Conservation (phyloP, 306 rosid genomes). For the Leucaena leucocephala region DNA sequence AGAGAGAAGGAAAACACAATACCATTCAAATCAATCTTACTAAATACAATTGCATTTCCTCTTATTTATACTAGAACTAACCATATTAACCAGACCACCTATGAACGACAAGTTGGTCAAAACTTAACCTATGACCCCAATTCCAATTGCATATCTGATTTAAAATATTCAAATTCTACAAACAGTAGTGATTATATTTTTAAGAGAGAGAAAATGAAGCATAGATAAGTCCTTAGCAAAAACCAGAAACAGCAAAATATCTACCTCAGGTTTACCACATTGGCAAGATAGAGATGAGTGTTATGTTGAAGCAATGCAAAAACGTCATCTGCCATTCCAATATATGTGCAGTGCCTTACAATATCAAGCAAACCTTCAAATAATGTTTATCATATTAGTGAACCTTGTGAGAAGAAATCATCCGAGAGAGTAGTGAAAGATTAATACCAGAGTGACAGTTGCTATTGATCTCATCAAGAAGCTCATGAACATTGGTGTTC, state of each 20-base stretch:
- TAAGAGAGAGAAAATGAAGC: not conserved
- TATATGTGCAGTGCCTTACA: constrained; percentile 77
- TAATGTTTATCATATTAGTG: constrained; percentile 30
- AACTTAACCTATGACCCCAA: not conserved
- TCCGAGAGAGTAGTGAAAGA: constrained; percentile 26
- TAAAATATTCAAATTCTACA: constrained; percentile 12
- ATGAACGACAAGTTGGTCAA: too few species aligned
- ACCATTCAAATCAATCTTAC: too few species aligned
- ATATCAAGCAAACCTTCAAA: constrained; percentile 76
- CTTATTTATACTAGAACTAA: too few species aligned
- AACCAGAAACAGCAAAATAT: constrained; percentile 37
- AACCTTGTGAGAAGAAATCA: constrained; percentile 27
- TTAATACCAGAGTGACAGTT: constrained; percentile 70
- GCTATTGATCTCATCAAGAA: constrained; percentile 66
- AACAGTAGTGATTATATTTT: not conserved
- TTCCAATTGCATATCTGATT: not conserved
- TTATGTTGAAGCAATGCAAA: constrained; percentile 91
- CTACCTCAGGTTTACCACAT: constrained; percentile 87
- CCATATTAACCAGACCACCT: too few species aligned
- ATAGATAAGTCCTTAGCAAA: not conserved
- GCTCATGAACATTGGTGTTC: constrained; percentile 79
- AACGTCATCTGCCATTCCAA: constrained; percentile 95
- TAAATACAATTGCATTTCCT: too few species aligned
- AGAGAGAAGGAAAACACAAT: too few species aligned
- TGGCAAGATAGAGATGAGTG: constrained; percentile 88